Conservation (phyloP, 176 grass and related monocot genomes). For the Carex littledalei region DNA sequence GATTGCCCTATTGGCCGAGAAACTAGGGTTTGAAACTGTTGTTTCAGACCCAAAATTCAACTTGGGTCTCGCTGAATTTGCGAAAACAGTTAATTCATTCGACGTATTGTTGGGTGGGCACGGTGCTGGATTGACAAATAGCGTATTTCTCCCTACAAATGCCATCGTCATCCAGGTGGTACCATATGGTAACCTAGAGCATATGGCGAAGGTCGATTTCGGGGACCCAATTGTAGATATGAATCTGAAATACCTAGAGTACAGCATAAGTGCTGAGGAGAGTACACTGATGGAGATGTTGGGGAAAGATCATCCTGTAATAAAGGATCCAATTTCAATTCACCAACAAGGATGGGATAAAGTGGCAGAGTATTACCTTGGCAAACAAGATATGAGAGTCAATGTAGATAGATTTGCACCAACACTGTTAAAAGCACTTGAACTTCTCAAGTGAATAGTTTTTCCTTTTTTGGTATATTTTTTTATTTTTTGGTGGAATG, state of each 20-base stretch:
- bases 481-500: background rate
- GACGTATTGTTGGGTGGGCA: slow-evolving; percentile 76
- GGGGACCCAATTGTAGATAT: slow-evolving; percentile 50
- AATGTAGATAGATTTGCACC: slow-evolving; percentile 45
- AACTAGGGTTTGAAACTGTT: slow-evolving; percentile 48
- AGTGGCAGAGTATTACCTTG: slow-evolving; percentile 67
- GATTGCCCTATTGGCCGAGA: slow-evolving; percentile 36
- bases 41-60: slow-evolving; percentile 38
- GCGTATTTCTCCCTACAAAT: slow-evolving; percentile 53
- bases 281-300: slow-evolving; percentile 62
- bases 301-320: slow-evolving; percentile 48
- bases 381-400: slow-evolving; percentile 66
- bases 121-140: slow-evolving; percentile 70
- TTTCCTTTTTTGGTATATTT: slow-evolving; percentile 3
- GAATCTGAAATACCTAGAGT: slow-evolving; percentile 55
- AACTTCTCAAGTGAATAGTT: slow-evolving; percentile 32
- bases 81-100: slow-evolving; percentile 48
- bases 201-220: slow-evolving; percentile 48
- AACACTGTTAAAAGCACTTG: slow-evolving; percentile 36
- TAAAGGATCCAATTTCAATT: slow-evolving; percentile 57
- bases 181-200: slow-evolving; percentile 66
- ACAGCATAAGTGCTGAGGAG: slow-evolving; percentile 59
- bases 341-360: slow-evolving; percentile 64
- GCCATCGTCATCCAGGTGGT: slow-evolving; percentile 73
- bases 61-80: slow-evolving; percentile 33